Evolutionary conservation across 2,329 filamentous ascomycete genomes (phyloP).

Genomic region (Fusarium sp.): DNA sequence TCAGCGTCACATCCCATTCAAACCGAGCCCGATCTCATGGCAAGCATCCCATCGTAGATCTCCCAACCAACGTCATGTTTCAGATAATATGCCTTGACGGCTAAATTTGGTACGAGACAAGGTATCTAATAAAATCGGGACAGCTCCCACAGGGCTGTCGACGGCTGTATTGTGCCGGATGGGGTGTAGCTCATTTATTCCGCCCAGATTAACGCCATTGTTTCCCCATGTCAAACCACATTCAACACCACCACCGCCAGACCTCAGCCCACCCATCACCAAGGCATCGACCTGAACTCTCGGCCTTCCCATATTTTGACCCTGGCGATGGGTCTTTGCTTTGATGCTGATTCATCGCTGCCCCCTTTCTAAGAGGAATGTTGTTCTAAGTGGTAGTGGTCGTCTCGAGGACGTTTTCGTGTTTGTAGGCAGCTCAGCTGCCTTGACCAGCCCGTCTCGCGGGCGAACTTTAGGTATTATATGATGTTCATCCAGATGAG

Average conservation of each 20-base stretch:
- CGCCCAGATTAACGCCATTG: constrained; percentile 31
- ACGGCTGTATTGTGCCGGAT: constrained; percentile 25
- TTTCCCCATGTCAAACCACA: constrained; percentile 34
- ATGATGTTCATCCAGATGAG: constrained; percentile 26
- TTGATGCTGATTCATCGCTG: not conserved
- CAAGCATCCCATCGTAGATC: constrained; percentile 32
- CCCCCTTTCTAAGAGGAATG: constrained; percentile 1
- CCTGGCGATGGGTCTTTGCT: not conserved
- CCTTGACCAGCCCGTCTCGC: constrained; percentile 24
- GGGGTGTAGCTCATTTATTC: constrained; percentile 16
- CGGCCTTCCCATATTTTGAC: constrained; percentile 1
- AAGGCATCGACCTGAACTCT: constrained; percentile 1
- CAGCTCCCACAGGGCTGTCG: constrained; percentile 6
- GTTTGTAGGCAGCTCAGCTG: not conserved
- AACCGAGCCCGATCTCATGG: constrained; percentile 12
- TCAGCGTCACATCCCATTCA: constrained; percentile 25
- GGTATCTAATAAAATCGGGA: constrained; percentile 10
- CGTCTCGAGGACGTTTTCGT: not conserved
- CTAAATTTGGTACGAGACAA: not conserved
- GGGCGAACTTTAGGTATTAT: not conserved
- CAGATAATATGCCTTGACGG: constrained; percentile 1
- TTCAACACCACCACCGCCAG: constrained; percentile 32
- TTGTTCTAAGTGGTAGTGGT: constrained; percentile 3
- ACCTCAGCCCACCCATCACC: constrained; percentile 22
- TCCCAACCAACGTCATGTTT: constrained; percentile 24